Evolutionary conservation across 2,329 filamentous ascomycete species (phyloP), one percentile per base, ranked within the genome.

Genomic region (Tolypocladium tundrense): DNA sequence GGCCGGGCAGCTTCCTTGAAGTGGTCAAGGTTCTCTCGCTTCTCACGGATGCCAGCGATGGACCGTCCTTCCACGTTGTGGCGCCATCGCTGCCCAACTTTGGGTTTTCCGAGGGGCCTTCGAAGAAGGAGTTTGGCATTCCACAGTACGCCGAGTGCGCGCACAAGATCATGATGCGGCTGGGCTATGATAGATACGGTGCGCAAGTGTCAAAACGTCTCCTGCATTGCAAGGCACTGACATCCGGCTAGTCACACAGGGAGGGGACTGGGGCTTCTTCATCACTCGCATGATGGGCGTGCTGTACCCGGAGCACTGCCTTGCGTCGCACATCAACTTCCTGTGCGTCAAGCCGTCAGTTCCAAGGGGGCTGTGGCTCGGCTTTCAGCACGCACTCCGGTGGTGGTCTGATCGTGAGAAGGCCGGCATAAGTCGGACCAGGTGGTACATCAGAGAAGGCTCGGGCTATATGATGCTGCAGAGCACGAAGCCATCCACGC

Each of bases 1-100:
- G 84, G 82, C 88, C 88, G 0, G 87, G 88, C 1, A 86, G 81
- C 61, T 89, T 88, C 66, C 67, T 87, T 53, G 87, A 90, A 70
- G 84, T 83, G 2, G 70, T 73, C 24, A 88, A 87, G 65, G 72
- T 90, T 52, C 73, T 91, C 8, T 77, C 75, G 1, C 70, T 76
- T 0, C 69, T 82, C 16, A 69, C 70, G 0, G 66, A 71, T 3
- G 40, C 72, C 65, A 14, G 62, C 21, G 35, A 70, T 62, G 55
- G 72, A 61, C 53, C 76, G 70, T 53, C 77, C 0, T 86, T 85
- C 62, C 77, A 85, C 59, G 71, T 84, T 13, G 77, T 86, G 0
- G 81, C 81, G 0, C 83, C 83, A 0, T 83, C 79, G 8, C 69
- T 86, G 1, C 82, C 83, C 74, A 79, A 63, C 79, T 83, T 70